Base-by-base conservation (phyloP, 169 alveolate species). In the Eimeria falciformis region DNA sequence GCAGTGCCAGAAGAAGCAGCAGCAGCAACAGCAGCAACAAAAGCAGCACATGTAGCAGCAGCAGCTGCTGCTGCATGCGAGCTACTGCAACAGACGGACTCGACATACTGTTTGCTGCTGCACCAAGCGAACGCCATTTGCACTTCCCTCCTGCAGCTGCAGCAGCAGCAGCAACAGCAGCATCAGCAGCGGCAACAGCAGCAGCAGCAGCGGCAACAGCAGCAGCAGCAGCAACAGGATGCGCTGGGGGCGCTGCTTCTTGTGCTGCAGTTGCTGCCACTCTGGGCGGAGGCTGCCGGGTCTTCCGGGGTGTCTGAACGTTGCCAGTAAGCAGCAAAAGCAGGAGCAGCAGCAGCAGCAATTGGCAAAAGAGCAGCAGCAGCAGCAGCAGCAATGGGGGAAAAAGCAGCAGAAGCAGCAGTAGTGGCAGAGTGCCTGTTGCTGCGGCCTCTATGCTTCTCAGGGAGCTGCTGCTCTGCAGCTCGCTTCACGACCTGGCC, bases 201-300 rank as follows among this genome's bases (percentile, higher is more conserved):
- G 33, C 71, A 14, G 71, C 71, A 58, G 71, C 71, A n/a, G 27
- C 33, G 21, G 25, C 18, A 58, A 14, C 29, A 7, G 29, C 29
- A 58, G 7, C 33, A 58, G 27, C 18, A 9, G 71, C 71, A 58
- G 71, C 71, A 58, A 5, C 71, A 58, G 71, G 71, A 58, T 58
- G 56, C 56, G 7, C 58, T 56, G 17, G 83, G 29, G 5, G 56
- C n/a, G 83, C 40, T 71, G 83, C 55, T 71, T 50, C 83, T 33
- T 50, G 18, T 71, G 83, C 83, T 71, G 83, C 83, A 71, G 83
- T 33, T 5, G 83, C 56, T 71, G 53, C 83, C 83, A 14, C 29
- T 9, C 5, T 58, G 71, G 71, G 71, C 71, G 5, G 27, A 7
- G 18, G 9, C 18, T 5, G 25, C 29, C 9, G 71, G 21, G 18